Evolutionary conservation across 768 basidiomycete genomes (phyloP).

Genomic region (Tephrocybe sp.): DNA sequence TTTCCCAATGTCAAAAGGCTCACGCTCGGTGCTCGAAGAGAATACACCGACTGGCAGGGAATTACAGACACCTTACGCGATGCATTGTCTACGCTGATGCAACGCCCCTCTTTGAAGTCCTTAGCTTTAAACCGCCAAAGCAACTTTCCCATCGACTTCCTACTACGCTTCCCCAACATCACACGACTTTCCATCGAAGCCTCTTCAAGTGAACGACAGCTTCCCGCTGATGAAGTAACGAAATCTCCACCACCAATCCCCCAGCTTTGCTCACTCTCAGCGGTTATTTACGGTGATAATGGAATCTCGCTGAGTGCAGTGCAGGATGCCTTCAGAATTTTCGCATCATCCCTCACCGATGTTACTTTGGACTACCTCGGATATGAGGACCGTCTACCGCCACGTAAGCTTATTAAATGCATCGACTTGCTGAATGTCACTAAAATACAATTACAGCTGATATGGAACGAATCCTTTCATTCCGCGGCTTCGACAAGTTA

Average conservation of each 20-base stretch:
- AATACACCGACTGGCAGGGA: neutral
- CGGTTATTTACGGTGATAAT: conserved; percentile 2
- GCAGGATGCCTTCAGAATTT: neutral
- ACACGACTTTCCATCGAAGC: neutral
- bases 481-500: neutral
- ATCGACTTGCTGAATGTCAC: no score
- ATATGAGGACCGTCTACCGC: neutral
- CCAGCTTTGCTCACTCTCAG: neutral
- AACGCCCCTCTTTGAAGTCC: neutral
- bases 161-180: neutral
- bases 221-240: neutral
- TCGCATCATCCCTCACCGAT: neutral
- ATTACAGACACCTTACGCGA: neutral
- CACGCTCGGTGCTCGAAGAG: neutral
- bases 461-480: neutral
- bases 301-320: neutral
- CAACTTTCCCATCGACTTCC: conserved; percentile 1
- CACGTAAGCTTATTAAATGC: neutral
- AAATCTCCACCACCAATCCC: neutral
- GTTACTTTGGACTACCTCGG: neutral
- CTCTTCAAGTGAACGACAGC: neutral
- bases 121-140: conserved; percentile 1
- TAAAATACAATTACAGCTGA: neutral
- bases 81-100: neutral
- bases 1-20: neutral